Evolutionary conservation across 2,329 filamentous ascomycete species (phyloP).

Genomic region (Dothiorella sarmentorum): DNA sequence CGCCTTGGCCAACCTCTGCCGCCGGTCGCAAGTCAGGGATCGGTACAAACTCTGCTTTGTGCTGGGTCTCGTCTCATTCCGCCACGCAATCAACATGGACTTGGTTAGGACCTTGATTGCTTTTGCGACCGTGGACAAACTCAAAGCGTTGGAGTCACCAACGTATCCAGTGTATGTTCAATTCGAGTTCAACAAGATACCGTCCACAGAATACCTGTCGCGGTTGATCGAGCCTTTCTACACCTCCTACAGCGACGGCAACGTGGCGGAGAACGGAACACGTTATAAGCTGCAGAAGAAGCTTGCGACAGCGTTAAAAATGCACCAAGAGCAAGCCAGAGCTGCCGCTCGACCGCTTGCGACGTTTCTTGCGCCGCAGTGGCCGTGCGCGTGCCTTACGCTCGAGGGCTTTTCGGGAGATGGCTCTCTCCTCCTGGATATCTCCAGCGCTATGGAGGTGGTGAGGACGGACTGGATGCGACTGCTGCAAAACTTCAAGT

Average conservation of each 20-base stretch:
- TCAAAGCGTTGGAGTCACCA: conserved; percentile 41
- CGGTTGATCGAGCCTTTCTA: conserved; percentile 15
- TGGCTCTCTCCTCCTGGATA: conserved; percentile 28
- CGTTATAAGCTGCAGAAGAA: no score
- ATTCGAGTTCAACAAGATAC: conserved; percentile 37
- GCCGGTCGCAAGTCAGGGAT: conserved; percentile 25
- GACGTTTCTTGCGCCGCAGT: conserved; percentile 36
- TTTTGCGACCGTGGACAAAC: conserved; percentile 40
- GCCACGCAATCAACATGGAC: conserved; percentile 35
- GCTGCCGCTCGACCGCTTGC: conserved; percentile 41
- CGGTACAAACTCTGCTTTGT: conserved; percentile 47
- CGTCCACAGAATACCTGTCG: conserved; percentile 31
- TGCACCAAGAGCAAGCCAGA: not conserved
- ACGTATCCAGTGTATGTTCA: conserved; percentile 28
- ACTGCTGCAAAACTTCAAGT: conserved; percentile 47
- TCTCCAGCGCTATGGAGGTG: conserved; percentile 38
- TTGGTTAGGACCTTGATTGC: conserved; percentile 45
- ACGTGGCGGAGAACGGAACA: no score
- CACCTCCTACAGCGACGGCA: not conserved
- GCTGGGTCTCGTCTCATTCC: conserved; percentile 46
- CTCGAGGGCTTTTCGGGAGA: not conserved
- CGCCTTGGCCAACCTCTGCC: conserved; percentile 40
- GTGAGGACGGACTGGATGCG: conserved; percentile 49
- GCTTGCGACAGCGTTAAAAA: conserved; percentile 21
- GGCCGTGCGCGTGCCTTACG: conserved; percentile 35